Evolutionary conservation across 306 rosid species (phyloP).

Genomic region (Cicer pinnatifidum): DNA sequence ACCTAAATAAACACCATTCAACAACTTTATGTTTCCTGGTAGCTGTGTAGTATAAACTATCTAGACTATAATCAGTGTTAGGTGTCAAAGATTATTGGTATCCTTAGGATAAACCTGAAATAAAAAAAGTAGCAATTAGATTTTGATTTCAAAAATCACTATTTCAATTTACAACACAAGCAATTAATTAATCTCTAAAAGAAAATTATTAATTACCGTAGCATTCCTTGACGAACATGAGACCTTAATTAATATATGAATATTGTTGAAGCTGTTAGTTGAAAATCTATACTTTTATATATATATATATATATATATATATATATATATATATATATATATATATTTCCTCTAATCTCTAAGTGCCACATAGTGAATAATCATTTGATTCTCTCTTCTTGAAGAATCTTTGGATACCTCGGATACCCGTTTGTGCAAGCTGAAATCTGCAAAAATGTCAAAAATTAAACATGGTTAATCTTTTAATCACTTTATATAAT

Average conservation of each 20-base stretch:
- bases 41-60: conserved; percentile 22
- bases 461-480: conserved; percentile 38
- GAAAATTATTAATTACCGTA: conserved; percentile 48
- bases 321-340: background rate
- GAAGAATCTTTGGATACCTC: conserved; percentile 72
- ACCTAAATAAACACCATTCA: conserved; percentile 46
- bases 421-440: conserved; percentile 85
- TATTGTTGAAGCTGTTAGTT: conserved; percentile 42
- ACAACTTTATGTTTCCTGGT: conserved; percentile 50
- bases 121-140: conserved; percentile 7
- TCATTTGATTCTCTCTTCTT: conserved; percentile 68
- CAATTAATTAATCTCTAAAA: background rate
- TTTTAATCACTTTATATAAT: background rate
- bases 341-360: conserved; percentile 8
- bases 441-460: conserved; percentile 68
- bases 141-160: background rate
- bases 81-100: conserved; percentile 41
- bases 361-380: background rate
- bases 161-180: background rate
- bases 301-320: background rate
- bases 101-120: conserved; percentile 53
- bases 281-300: conserved; percentile 32
- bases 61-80: conserved; percentile 4
- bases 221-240: conserved; percentile 37
- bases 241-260: conserved; percentile 15